Evolutionary conservation across 805 yeast species (phyloP).

Genomic region (Dipodascus albidus): DNA sequence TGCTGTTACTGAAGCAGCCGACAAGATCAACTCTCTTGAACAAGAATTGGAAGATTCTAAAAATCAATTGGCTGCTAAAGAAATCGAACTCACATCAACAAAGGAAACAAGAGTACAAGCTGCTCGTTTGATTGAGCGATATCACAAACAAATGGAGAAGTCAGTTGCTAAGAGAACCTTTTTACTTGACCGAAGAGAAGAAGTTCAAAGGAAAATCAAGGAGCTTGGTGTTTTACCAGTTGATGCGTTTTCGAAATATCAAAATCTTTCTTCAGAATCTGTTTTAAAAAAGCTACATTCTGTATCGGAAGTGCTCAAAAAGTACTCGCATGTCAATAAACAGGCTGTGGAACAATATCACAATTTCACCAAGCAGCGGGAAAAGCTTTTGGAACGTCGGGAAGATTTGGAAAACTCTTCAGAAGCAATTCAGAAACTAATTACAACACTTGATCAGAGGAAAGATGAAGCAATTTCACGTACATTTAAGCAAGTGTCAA

Average conservation of each 20-base stretch:
- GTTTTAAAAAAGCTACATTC: constrained; percentile 42
- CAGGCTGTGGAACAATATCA: constrained; percentile 79
- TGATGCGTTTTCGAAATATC: constrained; percentile 52
- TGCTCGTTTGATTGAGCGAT: constrained; percentile 45
- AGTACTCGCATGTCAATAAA: constrained; percentile 70
- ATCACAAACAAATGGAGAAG: constrained; percentile 54
- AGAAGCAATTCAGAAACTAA: constrained; percentile 60
- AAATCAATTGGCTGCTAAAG: constrained; percentile 17
- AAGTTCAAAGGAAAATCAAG: constrained; percentile 57
- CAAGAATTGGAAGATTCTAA: constrained; percentile 15
- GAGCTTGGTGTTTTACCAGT: constrained; percentile 88
- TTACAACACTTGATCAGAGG: constrained; percentile 56
- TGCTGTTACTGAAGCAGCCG: constrained; percentile 6
- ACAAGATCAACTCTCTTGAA: constrained; percentile 7
- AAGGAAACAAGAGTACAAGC: constrained; percentile 46
- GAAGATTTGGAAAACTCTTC: constrained; percentile 60
- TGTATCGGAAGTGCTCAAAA: constrained; percentile 45
- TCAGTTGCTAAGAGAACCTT: constrained; percentile 50
- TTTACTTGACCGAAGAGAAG: constrained; percentile 52
- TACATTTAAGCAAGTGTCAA: constrained; percentile 67
- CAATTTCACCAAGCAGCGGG: constrained; percentile 62
- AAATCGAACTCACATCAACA: constrained; percentile 34
- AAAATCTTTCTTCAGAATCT: constrained; percentile 36
- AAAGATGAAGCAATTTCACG: constrained; percentile 73
- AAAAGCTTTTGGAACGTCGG: constrained; percentile 51